phyloP scores from a whole-genome alignment of 2,329 filamentous ascomycete species.

The Mariannaea sp. region DNA sequence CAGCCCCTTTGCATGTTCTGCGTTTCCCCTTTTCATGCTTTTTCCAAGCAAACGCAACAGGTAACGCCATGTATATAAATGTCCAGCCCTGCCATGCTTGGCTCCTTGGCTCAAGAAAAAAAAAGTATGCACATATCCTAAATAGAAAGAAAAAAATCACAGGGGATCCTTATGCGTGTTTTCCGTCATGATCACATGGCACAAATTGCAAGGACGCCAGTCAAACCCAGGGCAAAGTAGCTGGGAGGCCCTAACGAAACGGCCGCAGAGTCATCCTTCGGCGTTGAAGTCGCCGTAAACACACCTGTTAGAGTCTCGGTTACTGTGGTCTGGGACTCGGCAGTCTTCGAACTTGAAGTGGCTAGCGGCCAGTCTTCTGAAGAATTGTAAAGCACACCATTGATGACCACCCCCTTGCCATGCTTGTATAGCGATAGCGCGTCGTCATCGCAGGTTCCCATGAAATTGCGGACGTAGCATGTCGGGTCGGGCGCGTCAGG shows the following conservation, averaged over 20 bases:
- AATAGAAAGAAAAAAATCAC: not conserved
- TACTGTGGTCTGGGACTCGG: constrained; percentile 24
- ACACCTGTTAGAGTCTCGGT: constrained; percentile 40
- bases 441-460: constrained; percentile 55
- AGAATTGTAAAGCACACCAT: constrained; percentile 59
- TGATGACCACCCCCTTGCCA: constrained; percentile 61
- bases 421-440: constrained; percentile 53
- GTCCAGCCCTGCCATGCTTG: not conserved
- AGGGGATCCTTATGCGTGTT: not conserved
- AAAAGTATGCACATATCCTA: not conserved
- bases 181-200: not conserved
- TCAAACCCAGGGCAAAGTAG: constrained; percentile 14
- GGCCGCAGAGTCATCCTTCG: constrained; percentile 26
- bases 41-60: not conserved
- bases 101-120: no score
- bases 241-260: constrained; percentile 8
- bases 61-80: constrained; percentile 9
- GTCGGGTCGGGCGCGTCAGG: constrained; percentile 54
- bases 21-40: not conserved
- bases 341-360: constrained; percentile 34
- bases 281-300: constrained; percentile 44
- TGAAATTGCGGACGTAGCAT: constrained; percentile 63
- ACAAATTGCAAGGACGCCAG: constrained; percentile 1
- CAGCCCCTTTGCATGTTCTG: not conserved
- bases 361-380: constrained; percentile 49